phyloP scores from a whole-genome alignment of 208 protist species.

The Trypanosoma avium region DNA sequence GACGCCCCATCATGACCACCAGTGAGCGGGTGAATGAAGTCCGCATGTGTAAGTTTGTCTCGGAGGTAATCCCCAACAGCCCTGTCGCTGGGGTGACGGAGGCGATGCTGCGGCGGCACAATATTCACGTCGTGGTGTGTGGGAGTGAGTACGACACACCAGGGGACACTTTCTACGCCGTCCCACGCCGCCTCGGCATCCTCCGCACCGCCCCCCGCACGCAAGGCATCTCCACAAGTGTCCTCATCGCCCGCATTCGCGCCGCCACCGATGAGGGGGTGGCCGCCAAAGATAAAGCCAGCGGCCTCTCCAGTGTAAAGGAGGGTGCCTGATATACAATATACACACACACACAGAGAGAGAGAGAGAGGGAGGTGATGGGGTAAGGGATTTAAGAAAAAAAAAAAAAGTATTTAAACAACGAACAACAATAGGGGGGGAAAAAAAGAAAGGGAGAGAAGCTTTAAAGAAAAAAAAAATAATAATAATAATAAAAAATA shows the following conservation, averaged over 20 bases:
- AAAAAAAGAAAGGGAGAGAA: too few species aligned
- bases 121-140: slow-evolving; percentile 91
- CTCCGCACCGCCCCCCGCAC: slow-evolving; percentile 86
- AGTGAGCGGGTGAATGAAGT: slow-evolving; percentile 89
- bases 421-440: too few species aligned
- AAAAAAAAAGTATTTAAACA: too few species aligned
- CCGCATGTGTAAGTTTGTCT: slow-evolving; percentile 87
- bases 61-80: slow-evolving; percentile 86
- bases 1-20: slow-evolving; percentile 90
- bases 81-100: slow-evolving; percentile 84
- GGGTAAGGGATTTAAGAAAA: too few species aligned
- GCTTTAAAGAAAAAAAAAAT: too few species aligned
- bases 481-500: too few species aligned
- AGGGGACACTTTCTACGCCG: slow-evolving; percentile 88
- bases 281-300: slow-evolving; percentile 60
- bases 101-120: slow-evolving; percentile 90
- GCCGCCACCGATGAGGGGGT: slow-evolving; percentile 51
- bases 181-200: slow-evolving; percentile 85
- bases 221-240: slow-evolving; percentile 89
- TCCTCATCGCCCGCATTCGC: slow-evolving; percentile 83
- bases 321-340: slow-evolving; percentile 28
- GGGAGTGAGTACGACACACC: slow-evolving; percentile 90
- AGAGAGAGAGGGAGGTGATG: neutral
- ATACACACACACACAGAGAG: too few species aligned
- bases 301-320: slow-evolving; percentile 32